Conservation (phyloP, 2,329 filamentous ascomycete genomes). For the Fonsecaea monophora region DNA sequence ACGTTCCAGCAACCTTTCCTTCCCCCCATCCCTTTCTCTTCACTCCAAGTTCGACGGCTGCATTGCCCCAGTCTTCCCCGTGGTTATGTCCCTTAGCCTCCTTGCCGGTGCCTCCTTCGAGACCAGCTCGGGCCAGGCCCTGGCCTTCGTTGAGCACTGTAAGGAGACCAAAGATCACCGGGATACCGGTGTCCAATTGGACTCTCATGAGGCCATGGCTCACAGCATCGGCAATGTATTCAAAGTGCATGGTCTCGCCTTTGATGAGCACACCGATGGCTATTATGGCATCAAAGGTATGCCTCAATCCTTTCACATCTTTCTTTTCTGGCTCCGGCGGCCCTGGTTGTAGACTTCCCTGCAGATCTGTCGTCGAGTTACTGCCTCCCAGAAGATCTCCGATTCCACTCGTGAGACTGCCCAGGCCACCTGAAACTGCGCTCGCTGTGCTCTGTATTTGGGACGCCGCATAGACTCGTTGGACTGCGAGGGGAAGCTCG, state of each 20-base stretch:
- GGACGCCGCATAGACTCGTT: constrained; percentile 85
- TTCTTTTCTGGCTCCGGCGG: constrained; percentile 46
- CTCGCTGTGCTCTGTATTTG: constrained; percentile 74
- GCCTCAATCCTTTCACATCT: constrained; percentile 42
- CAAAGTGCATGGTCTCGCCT: constrained; percentile 99
- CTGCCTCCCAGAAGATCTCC: constrained; percentile 76
- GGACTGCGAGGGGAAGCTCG: constrained; percentile 89
- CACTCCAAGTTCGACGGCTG: constrained; percentile 89
- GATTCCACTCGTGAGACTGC: constrained; percentile 67
- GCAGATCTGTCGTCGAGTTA: constrained; percentile 70
- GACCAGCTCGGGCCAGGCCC: constrained; percentile 80
- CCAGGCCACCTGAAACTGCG: constrained; percentile 37
- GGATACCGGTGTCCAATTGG: constrained; percentile 85
- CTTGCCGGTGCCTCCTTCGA: constrained; percentile 58
- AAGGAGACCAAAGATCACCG: constrained; percentile 89
- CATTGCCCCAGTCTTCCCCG: constrained; percentile 93
- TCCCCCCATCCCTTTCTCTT: constrained; percentile 85
- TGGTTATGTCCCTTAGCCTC: constrained; percentile 77
- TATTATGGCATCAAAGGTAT: constrained; percentile 86
- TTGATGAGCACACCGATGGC: constrained; percentile 97
- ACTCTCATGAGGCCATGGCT: constrained; percentile 93
- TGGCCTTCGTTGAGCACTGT: constrained; percentile 90
- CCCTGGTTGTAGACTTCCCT: constrained; percentile 42
- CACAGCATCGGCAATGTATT: constrained; percentile 94
- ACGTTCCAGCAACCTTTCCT: constrained; percentile 62